A percentile compares a stretch with the other conserved stretches of the same genome.
phyloP scores from a whole-genome alignment of 306 rosid genomes.

The Quercus aquifolioides region DNA sequence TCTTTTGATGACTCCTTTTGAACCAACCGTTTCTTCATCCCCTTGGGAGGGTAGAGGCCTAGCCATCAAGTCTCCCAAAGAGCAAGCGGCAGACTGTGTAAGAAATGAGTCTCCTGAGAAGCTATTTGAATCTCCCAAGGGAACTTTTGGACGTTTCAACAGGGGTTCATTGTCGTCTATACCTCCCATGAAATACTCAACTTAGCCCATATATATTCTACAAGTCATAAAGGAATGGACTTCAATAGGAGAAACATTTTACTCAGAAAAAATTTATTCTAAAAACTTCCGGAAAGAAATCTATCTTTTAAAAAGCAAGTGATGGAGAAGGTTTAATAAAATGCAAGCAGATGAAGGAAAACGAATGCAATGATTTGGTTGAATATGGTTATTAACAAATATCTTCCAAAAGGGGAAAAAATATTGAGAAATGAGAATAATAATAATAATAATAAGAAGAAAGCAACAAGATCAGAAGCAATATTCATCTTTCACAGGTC shows the following conservation, averaged over 20 bases:
- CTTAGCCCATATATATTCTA: conserved; percentile 15
- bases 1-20: conserved; percentile 20
- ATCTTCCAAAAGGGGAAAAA: background rate
- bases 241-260: background rate
- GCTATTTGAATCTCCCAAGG: conserved; percentile 6
- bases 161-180: conserved; percentile 12
- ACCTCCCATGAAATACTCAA: conserved; percentile 25
- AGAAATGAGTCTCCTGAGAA: background rate
- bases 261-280: background rate
- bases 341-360: background rate
- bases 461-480: background rate
- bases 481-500: background rate
- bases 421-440: background rate
- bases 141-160: conserved; percentile 9
- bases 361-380: background rate
- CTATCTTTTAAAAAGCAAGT: background rate
- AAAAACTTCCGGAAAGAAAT: background rate
- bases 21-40: conserved; percentile 1
- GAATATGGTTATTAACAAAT: background rate
- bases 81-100: conserved; percentile 1
- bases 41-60: conserved; percentile 13
- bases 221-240: conserved; percentile 2
- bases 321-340: background rate
- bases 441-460: background rate
- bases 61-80: conserved; percentile 19